These are phyloP conservation scores for Termitomyces sp. DNA, from an alignment of 768 basidiomycete genomes.

Conservation along the genomic window DNA sequence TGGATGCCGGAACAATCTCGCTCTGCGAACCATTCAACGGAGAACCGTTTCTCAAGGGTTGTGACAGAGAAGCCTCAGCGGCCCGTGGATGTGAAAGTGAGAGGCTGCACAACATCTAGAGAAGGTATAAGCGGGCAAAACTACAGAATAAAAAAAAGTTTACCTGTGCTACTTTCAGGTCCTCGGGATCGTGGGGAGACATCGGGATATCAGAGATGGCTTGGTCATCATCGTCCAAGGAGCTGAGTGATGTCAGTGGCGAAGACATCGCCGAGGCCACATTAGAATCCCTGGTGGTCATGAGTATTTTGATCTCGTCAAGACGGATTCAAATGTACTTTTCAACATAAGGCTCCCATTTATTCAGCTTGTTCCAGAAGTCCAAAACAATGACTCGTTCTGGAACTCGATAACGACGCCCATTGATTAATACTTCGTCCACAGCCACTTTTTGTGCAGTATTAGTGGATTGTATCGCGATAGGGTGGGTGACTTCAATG, in stretches of 20 bases:
- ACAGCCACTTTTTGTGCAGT: slow-evolving; percentile 49
- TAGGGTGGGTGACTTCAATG: slow-evolving; percentile 79
- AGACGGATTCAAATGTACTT: slow-evolving; percentile 33
- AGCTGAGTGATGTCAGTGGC: slow-evolving; percentile 72
- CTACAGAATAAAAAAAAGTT: neutral
- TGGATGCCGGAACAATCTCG: slow-evolving; percentile 21
- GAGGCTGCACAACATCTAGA: slow-evolving; percentile 40
- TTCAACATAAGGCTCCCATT: slow-evolving; percentile 33
- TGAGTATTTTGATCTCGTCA: neutral
- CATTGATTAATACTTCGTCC: slow-evolving; percentile 86
- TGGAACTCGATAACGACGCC: slow-evolving; percentile 88
- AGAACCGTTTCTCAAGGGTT: slow-evolving; percentile 9
- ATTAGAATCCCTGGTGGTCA: slow-evolving; percentile 31
- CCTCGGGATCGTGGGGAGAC: slow-evolving; percentile 38
- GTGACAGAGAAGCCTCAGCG: slow-evolving; percentile 5
- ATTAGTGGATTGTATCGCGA: slow-evolving; percentile 39
- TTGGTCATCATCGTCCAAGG: slow-evolving; percentile 60
- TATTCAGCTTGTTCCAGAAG: slow-evolving; percentile 86
- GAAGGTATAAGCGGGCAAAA: neutral
- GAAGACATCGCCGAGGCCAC: slow-evolving; percentile 58
- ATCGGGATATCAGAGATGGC: slow-evolving; percentile 22
- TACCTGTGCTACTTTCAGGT: slow-evolving; percentile 60
- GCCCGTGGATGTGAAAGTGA: slow-evolving; percentile 20
- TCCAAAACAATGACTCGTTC: slow-evolving; percentile 90
- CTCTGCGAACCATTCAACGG: slow-evolving; percentile 29